Evolutionary conservation across 768 basidiomycete species (phyloP).

Genomic region (Boletus pseudo-olivaceus): DNA sequence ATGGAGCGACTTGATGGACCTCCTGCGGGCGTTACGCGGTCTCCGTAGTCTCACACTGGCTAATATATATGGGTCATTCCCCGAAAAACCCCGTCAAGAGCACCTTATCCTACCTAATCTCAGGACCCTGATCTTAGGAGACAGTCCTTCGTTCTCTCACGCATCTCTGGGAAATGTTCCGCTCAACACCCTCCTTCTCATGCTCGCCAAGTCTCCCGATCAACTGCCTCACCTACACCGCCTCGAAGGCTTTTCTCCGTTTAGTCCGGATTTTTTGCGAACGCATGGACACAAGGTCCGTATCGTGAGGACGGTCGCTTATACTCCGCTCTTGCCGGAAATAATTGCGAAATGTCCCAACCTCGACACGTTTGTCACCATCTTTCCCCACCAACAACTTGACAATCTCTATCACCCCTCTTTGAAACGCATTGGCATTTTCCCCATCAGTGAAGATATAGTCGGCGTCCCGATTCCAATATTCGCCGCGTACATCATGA

Average conservation of each 20-base stretch:
- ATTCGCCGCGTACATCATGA: constrained; percentile 39
- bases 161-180: constrained; percentile 33
- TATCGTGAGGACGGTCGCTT: constrained; percentile 36
- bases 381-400: constrained; percentile 33
- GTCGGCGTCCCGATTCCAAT: constrained; percentile 36
- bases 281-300: constrained; percentile 43
- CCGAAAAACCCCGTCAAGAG: constrained; percentile 20
- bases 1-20: constrained; percentile 36
- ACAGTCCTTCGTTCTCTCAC: constrained; percentile 31
- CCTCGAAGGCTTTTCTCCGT: constrained; percentile 43
- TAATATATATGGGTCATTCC: constrained; percentile 36
- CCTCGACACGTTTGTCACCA: constrained; percentile 40
- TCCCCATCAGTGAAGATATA: constrained; percentile 38
- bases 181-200: constrained; percentile 40
- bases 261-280: constrained; percentile 39
- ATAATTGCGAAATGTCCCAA: constrained; percentile 40
- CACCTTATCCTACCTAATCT: constrained; percentile 35
- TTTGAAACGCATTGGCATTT: constrained; percentile 41
- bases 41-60: constrained; percentile 41
- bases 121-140: constrained; percentile 40
- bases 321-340: constrained; percentile 33
- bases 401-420: constrained; percentile 38
- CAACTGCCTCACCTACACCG: constrained; percentile 40
- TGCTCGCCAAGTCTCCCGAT: constrained; percentile 31
- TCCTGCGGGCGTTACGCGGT: constrained; percentile 33